Percentiles rank a stretch among this genome's conserved stretches.
phyloP scores from a whole-genome alignment of 805 yeast genomes.

The Kazachstania kunashirensis region DNA sequence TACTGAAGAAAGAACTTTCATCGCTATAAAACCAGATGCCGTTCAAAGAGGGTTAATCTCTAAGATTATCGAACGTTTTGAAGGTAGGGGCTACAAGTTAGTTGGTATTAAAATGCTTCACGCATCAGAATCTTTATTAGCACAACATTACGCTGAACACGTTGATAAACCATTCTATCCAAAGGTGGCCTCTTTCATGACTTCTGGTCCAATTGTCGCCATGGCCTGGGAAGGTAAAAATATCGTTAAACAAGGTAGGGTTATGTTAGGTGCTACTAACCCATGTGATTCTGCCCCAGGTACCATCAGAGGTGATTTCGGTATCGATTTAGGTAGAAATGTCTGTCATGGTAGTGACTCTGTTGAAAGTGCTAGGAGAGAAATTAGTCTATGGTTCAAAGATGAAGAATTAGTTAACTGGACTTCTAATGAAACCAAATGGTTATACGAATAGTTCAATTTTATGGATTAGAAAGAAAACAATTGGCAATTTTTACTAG shows the following conservation, averaged over 20 bases:
- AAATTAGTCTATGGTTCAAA: conserved; percentile 96
- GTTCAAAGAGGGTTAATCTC: conserved; percentile 97
- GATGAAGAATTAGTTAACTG: conserved; percentile 89
- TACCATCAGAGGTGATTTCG: conserved; percentile 99
- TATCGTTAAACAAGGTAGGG: conserved; percentile 97
- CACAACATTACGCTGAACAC: conserved; percentile 93
- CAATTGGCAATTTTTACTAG: too few species aligned
- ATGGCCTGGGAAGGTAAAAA: conserved; percentile 99
- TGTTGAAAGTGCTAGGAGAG: conserved; percentile 94
- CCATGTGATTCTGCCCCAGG: conserved; percentile 97
- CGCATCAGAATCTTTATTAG: conserved; percentile 80
- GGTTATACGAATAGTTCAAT: conserved; percentile 75
- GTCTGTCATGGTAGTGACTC: conserved; percentile 99
- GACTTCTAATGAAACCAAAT: conserved; percentile 73
- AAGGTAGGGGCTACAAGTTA: conserved; percentile 94
- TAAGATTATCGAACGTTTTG: conserved; percentile 85
- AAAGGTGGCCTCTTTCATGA: conserved; percentile 90
- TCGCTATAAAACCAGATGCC: conserved; percentile 97
- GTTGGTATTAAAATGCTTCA: conserved; percentile 87
- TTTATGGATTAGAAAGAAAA: too few species aligned
- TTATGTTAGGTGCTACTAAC: conserved; percentile 97
- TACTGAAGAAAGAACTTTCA: conserved; percentile 70
- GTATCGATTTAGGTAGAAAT: conserved; percentile 98
- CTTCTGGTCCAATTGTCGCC: conserved; percentile 96
- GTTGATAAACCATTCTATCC: conserved; percentile 97